These are phyloP conservation scores for Oryza officinalis DNA, from an alignment of 176 grass and related monocot genomes.

Conservation along the genomic window DNA sequence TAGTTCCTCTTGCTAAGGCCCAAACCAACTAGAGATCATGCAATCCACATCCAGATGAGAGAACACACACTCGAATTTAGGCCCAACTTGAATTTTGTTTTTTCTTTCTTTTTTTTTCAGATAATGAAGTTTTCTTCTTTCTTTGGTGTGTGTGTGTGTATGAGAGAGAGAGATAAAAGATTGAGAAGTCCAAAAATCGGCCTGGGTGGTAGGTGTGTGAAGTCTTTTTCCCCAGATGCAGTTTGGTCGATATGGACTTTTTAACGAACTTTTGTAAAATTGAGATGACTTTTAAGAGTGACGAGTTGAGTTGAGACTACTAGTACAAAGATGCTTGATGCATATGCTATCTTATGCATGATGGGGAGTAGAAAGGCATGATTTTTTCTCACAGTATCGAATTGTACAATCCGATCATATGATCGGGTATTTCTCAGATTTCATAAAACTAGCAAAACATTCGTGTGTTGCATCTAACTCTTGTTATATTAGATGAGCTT, in stretches of 20 bases:
- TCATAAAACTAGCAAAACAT: no score
- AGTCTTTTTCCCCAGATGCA: background rate
- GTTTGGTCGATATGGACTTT: constrained; percentile 16
- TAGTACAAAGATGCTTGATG: background rate
- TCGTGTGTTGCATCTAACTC: no score
- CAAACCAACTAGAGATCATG: background rate
- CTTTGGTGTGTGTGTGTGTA: no score
- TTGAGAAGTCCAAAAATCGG: no score
- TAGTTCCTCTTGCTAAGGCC: no score
- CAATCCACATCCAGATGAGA: background rate
- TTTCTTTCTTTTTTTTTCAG: background rate
- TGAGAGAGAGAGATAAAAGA: no score
- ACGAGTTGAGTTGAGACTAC: background rate
- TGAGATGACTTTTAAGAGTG: background rate
- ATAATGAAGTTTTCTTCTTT: no score
- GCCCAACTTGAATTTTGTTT: background rate
- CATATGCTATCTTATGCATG: background rate
- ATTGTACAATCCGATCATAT: no score
- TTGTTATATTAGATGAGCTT: no score
- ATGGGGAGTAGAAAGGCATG: background rate
- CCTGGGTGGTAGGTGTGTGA: background rate
- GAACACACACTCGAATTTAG: background rate
- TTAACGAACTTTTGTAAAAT: background rate
- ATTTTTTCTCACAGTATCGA: no score
- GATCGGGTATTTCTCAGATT: no score